A percentile compares a stretch with the other conserved stretches of the same genome.
These are phyloP conservation scores for Paecilomyces sp. DNA, from an alignment of 2,329 filamentous ascomycete genomes.

Conservation along the genomic window DNA sequence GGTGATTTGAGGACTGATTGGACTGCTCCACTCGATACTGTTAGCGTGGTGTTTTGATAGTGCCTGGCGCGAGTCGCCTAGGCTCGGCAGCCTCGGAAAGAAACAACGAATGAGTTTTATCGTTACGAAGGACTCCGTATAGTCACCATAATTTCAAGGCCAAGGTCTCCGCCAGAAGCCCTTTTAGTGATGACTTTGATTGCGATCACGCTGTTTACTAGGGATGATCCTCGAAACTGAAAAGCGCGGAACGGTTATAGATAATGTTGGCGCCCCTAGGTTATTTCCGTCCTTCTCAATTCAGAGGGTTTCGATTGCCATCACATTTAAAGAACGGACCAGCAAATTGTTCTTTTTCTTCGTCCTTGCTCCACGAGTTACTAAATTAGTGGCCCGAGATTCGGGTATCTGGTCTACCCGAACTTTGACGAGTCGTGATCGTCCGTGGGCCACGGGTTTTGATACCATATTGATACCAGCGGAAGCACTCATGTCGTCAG, in stretches of 20 bases:
- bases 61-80: background rate
- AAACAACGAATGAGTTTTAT: background rate
- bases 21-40: background rate
- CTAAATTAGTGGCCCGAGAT: background rate
- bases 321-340: background rate
- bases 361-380: background rate
- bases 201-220: background rate
- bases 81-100: background rate
- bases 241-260: background rate
- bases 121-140: background rate
- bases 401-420: background rate
- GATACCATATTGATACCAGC: background rate
- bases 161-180: background rate
- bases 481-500: constrained; percentile 16
- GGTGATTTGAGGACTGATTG: background rate
- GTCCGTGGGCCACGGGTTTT: background rate
- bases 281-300: background rate
- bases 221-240: background rate
- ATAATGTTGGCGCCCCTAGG: background rate
- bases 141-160: background rate
- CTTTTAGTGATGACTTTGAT: background rate
- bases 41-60: background rate
- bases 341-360: background rate
- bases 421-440: background rate
- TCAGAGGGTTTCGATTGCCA: background rate